A percentile compares a stretch with the other conserved stretches of the same genome.
Conservation (phyloP, 768 basidiomycete genomes). For the Artomyces pyxidatus region DNA sequence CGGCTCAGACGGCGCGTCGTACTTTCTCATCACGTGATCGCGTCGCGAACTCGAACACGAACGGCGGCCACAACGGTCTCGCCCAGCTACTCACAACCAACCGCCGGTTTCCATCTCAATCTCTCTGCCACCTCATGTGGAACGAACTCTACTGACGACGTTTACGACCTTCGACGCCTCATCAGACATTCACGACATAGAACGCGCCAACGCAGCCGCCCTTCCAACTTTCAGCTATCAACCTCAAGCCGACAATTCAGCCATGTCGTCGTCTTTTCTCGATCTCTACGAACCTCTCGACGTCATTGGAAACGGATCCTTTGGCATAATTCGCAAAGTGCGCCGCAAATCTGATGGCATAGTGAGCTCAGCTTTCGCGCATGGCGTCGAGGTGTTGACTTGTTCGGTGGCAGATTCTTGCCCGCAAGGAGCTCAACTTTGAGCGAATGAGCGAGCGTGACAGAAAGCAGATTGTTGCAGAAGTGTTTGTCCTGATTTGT, state of each 20-base stretch:
- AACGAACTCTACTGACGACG: not conserved
- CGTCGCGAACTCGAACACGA: too few species aligned
- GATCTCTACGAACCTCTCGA: conserved; percentile 84
- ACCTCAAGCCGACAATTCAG: too few species aligned
- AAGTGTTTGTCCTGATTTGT: conserved; percentile 65
- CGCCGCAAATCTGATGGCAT: conserved; percentile 73
- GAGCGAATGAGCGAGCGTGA: conserved; percentile 95
- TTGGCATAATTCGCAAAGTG: conserved; percentile 96
- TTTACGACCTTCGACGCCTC: not conserved
- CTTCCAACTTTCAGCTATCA: not conserved
- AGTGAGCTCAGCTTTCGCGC: conserved; percentile 39
- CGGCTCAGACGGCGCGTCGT: too few species aligned
- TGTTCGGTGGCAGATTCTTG: conserved; percentile 50
- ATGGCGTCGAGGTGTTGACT: conserved; percentile 2
- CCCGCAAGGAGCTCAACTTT: conserved; percentile 94
- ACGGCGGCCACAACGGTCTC: too few species aligned
- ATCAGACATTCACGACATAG: too few species aligned
- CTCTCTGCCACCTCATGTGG: not conserved
- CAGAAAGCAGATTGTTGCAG: conserved; percentile 92
- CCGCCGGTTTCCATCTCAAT: too few species aligned
- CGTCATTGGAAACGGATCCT: conserved; percentile 93
- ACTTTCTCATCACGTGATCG: too few species aligned
- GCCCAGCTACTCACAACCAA: too few species aligned
- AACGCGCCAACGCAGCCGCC: not conserved
- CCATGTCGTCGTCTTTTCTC: conserved; percentile 31